Percentiles rank a stretch among this genome's conserved stretches.
phyloP scores from a whole-genome alignment of 306 rosid species.

The Biancaea sappan region DNA sequence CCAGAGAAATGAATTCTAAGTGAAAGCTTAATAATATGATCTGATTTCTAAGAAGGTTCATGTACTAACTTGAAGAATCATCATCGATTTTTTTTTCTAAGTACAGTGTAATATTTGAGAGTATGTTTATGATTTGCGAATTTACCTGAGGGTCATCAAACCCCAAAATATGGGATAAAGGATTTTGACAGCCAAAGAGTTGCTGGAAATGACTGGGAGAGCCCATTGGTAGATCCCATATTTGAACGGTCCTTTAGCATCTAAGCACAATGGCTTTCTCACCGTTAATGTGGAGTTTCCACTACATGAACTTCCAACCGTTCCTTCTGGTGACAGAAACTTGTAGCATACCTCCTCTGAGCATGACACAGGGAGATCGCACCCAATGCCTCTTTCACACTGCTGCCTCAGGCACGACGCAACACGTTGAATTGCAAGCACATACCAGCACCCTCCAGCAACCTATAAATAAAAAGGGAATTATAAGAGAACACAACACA shows the following conservation, averaged over 20 bases:
- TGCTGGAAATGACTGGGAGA: slow-evolving; percentile 96
- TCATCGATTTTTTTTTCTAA: neutral
- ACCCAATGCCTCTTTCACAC: slow-evolving; percentile 59
- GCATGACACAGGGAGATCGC: slow-evolving; percentile 71
- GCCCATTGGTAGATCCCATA: slow-evolving; percentile 98
- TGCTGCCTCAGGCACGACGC: slow-evolving; percentile 83
- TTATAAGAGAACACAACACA: neutral
- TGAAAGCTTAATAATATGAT: neutral
- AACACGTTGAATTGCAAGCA: slow-evolving; percentile 93
- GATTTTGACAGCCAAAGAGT: slow-evolving; percentile 82
- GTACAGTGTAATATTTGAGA: neutral
- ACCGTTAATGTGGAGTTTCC: slow-evolving; percentile 40
- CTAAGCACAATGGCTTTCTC: slow-evolving; percentile 76
- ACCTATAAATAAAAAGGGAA: slow-evolving; percentile 50
- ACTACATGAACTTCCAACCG: slow-evolving; percentile 44
- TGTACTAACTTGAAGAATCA: neutral
- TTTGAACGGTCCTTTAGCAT: slow-evolving; percentile 70
- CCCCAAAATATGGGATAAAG: slow-evolving; percentile 99
- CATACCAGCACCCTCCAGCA: slow-evolving; percentile 99
- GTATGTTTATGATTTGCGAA: neutral
- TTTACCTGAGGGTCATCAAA: slow-evolving; percentile 91
- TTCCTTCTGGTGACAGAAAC: slow-evolving; percentile 33
- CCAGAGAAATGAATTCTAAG: neutral
- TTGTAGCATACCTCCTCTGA: slow-evolving; percentile 65
- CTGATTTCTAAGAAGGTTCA: neutral